Evolutionary conservation across 768 basidiomycete genomes (phyloP), one percentile per base, ranked within the genome.

Genomic region (Leccinum subgranulosum): DNA sequence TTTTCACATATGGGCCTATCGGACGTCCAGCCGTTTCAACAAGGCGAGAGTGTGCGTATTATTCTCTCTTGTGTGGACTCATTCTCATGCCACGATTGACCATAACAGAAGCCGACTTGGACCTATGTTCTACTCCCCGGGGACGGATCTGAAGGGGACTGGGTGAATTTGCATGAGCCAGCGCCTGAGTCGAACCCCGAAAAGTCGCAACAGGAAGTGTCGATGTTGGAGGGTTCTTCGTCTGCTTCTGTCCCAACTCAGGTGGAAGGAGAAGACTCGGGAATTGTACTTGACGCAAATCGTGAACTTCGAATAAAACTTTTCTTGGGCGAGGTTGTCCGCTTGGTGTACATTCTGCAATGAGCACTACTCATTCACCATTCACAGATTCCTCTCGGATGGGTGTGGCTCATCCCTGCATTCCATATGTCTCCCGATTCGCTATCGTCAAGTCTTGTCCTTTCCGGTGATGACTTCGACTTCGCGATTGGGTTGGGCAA

Each of bases 331-430:
- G 82, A 85, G 77, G 88, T 86, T 61, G n/a, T 60, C 68, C 52
- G 33, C 6, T 56, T 60, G 33, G 55, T 46, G 12, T 48, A 53
- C 54, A 19, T 46, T 21, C 25, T 4, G 14, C 6, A 8, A 33
- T 15, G 31, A 49, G 27, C 31, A 36, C 19, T 49, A 28, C 41
- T 56, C 33, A 61, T 19, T 1, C 46, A 36, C 21, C 49, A 31
- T 55, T 11, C 34, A 25, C 66, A 92, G 81, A 78, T 92, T 0
- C 84, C 87, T 64, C 83, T 94, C 69, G 86, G 88, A 31, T 94
- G 92, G 92, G 68, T 86, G 51, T 94, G 92, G 92, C 79, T 94
- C 66, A 83, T 94, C 58, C 92, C 92, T 0, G 78, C 84, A 0
- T 94, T 94, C 74, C 90, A 94, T 66, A 82, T 92, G 76, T 76